Percentiles rank a stretch among this genome's conserved stretches.
These are phyloP conservation scores for Pistacia integerrima DNA, from an alignment of 345 rosid genomes.

Conservation along the genomic window DNA sequence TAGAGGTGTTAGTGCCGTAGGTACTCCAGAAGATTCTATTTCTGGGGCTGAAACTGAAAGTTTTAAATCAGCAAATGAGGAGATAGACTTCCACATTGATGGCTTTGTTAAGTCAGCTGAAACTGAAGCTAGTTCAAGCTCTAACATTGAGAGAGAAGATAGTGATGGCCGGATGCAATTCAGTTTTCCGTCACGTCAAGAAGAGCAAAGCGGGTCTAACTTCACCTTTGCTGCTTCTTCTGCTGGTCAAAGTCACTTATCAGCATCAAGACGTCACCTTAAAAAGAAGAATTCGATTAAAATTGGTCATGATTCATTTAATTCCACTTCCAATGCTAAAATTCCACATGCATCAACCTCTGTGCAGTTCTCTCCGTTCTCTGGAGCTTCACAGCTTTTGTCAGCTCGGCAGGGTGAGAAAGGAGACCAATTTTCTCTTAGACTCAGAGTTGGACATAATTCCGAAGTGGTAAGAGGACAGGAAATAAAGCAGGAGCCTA, in stretches of 20 bases:
- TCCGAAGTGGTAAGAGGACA: constrained; percentile 41
- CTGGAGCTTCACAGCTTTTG: constrained; percentile 44
- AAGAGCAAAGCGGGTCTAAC: constrained; percentile 44
- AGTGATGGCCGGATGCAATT: constrained; percentile 39
- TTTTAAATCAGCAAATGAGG: constrained; percentile 84
- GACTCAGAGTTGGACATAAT: constrained; percentile 34
- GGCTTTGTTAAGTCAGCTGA: constrained; percentile 48
- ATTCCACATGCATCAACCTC: constrained; percentile 45
- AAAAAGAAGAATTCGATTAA: constrained; percentile 54
- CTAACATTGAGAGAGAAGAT: constrained; percentile 44
- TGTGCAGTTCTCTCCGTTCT: constrained; percentile 43
- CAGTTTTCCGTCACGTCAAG: constrained; percentile 37
- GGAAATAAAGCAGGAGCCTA: constrained; percentile 44
- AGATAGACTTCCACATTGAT: constrained; percentile 59
- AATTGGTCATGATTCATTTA: constrained; percentile 41
- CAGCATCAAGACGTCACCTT: constrained; percentile 42
- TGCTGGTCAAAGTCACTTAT: constrained; percentile 42
- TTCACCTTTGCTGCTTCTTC: constrained; percentile 82
- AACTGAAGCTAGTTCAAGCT: constrained; percentile 65
- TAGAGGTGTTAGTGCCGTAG: constrained; percentile 40
- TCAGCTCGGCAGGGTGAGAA: constrained; percentile 43
- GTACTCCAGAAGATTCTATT: constrained; percentile 44
- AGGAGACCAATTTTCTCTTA: constrained; percentile 36
- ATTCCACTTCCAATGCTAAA: constrained; percentile 38
- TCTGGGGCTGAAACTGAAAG: constrained; percentile 90